These are phyloP conservation scores for Verticillium tricorpus DNA, from an alignment of 2,329 filamentous ascomycete species.

Conservation along the genomic window DNA sequence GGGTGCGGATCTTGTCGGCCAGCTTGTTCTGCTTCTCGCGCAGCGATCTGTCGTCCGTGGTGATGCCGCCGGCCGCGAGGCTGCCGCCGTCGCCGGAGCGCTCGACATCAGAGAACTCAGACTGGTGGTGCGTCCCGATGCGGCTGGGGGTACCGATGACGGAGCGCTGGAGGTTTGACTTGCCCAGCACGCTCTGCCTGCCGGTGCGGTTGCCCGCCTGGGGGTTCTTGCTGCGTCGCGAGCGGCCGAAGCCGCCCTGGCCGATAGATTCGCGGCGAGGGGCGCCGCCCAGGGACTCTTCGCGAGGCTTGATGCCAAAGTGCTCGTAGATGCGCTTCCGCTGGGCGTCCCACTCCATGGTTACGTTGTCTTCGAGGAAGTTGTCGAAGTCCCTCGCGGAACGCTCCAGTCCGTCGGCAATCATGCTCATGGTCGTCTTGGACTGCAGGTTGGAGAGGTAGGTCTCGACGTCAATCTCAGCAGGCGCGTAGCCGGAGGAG, in stretches of 20 bases:
- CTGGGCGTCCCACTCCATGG: constrained; percentile 93
- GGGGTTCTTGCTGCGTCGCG: constrained; percentile 44
- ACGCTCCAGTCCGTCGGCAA: constrained; percentile 83
- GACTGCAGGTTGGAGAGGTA: constrained; percentile 84
- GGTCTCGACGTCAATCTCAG: constrained; percentile 66
- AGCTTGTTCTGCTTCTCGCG: constrained; percentile 83
- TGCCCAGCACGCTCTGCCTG: constrained; percentile 43
- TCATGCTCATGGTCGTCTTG: constrained; percentile 87
- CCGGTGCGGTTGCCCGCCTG: constrained; percentile 54
- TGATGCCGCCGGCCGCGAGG: constrained; percentile 38
- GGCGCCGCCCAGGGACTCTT: constrained; percentile 32
- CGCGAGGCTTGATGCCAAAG: constrained; percentile 74
- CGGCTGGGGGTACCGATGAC: constrained; percentile 78
- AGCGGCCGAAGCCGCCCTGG: constrained; percentile 56
- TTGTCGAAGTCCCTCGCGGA: constrained; percentile 88
- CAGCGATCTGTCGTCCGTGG: constrained; percentile 69
- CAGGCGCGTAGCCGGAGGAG: constrained; percentile 34
- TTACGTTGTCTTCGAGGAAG: constrained; percentile 91
- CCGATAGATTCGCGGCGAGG: constrained; percentile 36
- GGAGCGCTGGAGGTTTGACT: constrained; percentile 71
- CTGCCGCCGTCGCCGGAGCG: constrained; percentile 47
- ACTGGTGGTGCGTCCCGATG: constrained; percentile 54
- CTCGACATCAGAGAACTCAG: constrained; percentile 66
- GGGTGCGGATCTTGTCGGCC: constrained; percentile 69
- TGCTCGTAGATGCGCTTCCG: constrained; percentile 92